These are phyloP conservation scores for Combretum micranthum DNA, from an alignment of 345 rosid genomes.

Conservation along the genomic window DNA sequence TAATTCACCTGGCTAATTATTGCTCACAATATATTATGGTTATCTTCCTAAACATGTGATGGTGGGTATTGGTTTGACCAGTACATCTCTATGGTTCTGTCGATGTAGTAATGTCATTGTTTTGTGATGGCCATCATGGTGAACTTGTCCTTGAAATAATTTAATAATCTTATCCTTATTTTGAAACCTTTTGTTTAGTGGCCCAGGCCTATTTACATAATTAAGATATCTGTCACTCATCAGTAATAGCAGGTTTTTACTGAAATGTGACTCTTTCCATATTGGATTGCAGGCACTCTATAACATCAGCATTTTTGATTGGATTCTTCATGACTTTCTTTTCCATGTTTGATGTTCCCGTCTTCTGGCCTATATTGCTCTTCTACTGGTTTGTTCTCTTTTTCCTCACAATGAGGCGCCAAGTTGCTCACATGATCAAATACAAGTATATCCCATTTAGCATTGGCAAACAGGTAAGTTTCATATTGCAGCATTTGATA, in stretches of 20 bases:
- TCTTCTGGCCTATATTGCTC: conserved; percentile 80
- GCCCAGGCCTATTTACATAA: too few relatives aligned
- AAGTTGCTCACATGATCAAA: conserved; percentile 79
- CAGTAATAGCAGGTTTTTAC: neutral
- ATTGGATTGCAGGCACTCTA: conserved; percentile 51
- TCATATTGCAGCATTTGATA: neutral
- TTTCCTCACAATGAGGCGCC: conserved; percentile 72
- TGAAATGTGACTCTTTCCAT: neutral
- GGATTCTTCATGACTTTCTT: conserved; percentile 82
- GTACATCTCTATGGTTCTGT: too few relatives aligned
- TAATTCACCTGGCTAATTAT: too few relatives aligned
- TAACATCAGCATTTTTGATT: conserved; percentile 66
- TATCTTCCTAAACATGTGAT: too few relatives aligned
- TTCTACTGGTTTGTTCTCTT: conserved; percentile 78
- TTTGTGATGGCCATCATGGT: too few relatives aligned
- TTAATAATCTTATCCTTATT: too few relatives aligned
- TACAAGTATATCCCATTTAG: conserved; percentile 67
- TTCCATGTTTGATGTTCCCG: conserved; percentile 72
- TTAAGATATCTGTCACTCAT: too few relatives aligned
- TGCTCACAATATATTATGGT: too few relatives aligned
- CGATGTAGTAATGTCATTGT: too few relatives aligned
- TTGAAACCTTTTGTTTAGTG: too few relatives aligned
- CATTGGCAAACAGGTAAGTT: conserved; percentile 69
- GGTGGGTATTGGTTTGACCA: too few relatives aligned
- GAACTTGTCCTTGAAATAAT: too few relatives aligned